Conservation (phyloP, 208 protist species). For the Leishmania arabica region DNA sequence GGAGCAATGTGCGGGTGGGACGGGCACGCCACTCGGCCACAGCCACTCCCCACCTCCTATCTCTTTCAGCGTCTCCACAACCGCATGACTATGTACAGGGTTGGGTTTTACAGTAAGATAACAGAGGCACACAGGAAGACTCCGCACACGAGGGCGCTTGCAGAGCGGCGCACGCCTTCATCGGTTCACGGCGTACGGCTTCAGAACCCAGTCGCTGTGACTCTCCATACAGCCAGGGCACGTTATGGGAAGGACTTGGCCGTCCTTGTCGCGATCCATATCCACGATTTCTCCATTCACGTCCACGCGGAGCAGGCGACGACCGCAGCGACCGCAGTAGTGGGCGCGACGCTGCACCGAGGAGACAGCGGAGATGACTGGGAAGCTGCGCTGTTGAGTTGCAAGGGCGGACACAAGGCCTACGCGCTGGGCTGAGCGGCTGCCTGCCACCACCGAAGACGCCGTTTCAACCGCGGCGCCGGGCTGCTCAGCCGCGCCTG, state of each 20-base stretch:
- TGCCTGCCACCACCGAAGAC: not conserved
- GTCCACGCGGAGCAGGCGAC: constrained; percentile 74
- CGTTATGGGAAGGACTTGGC: constrained; percentile 62
- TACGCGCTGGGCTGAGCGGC: not conserved
- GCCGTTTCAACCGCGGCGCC: not conserved
- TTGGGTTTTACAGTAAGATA: not conserved
- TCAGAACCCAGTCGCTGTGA: constrained; percentile 75
- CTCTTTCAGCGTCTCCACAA: not conserved
- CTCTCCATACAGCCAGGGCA: constrained; percentile 78
- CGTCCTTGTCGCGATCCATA: constrained; percentile 68
- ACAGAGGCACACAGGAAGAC: not conserved
- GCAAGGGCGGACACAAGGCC: not conserved
- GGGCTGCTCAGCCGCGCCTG: not conserved
- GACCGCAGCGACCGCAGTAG: constrained; percentile 74
- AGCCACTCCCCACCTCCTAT: not conserved
- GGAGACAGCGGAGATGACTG: not conserved
- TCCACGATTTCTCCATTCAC: constrained; percentile 78
- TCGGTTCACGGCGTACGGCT: constrained; percentile 37
- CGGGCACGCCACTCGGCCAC: not conserved
- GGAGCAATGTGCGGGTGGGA: no score
- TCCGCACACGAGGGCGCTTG: no score
- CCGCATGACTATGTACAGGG: not conserved
- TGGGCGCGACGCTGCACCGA: constrained; percentile 45
- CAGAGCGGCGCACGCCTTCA: not conserved
- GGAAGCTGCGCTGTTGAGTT: not conserved